phyloP scores from a whole-genome alignment of 2,329 filamentous ascomycete species.

The Leptographium procerum region DNA sequence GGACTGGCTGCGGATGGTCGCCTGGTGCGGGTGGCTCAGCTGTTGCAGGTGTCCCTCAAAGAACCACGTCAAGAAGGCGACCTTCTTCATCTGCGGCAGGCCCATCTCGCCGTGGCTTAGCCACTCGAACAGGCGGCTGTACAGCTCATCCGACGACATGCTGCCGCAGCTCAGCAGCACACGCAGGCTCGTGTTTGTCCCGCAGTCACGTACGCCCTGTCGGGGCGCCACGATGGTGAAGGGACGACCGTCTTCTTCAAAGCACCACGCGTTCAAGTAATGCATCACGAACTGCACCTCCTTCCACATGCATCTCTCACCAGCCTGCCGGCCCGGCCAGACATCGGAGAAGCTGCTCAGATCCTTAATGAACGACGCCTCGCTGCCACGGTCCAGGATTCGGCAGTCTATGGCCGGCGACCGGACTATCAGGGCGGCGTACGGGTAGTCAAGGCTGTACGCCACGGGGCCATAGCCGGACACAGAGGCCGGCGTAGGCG shows the following conservation, averaged over 20 bases:
- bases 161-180: not conserved
- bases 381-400: not conserved
- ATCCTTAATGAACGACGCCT: not conserved
- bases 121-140: not conserved
- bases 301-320: not conserved
- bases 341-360: no score
- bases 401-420: not conserved
- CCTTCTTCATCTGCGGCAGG: not conserved
- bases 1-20: not conserved
- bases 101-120: not conserved
- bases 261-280: not conserved
- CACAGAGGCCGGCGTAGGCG: not conserved
- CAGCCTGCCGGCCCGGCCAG: not conserved
- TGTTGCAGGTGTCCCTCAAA: not conserved
- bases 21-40: not conserved
- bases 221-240: not conserved
- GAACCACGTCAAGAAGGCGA: conserved; percentile 2
- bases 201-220: not conserved
- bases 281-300: not conserved
- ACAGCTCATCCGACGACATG: not conserved
- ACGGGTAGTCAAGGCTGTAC: not conserved
- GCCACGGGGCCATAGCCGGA: no score
- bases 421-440: not conserved
- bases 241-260: not conserved
- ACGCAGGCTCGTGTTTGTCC: conserved; percentile 1